A percentile compares a stretch with the other conserved stretches of the same genome.
Conservation (phyloP, 148 eudicot species). For the Rheum nobile region DNA sequence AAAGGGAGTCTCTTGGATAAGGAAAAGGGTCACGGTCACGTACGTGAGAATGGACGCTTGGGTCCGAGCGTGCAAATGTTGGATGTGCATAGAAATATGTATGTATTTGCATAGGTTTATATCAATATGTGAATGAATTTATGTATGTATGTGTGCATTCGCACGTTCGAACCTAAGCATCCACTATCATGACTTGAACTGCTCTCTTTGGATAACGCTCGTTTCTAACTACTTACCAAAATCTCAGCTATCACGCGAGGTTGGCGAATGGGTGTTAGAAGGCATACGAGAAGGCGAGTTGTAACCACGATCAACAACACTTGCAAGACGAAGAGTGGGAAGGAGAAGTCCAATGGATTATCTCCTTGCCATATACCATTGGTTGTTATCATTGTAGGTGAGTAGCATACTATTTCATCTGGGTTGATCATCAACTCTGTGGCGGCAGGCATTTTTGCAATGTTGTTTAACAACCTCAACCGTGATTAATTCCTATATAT, state of each 20-base stretch:
- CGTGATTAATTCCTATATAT: not conserved
- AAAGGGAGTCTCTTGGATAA: no score
- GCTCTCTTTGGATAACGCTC: no score
- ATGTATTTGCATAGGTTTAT: no score
- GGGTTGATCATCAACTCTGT: not conserved
- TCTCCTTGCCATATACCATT: conserved; percentile 21
- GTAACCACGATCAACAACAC: conserved; percentile 4
- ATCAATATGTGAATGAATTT: no score
- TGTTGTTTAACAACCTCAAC: not conserved
- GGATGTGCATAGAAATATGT: no score
- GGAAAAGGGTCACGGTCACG: no score
- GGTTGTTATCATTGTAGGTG: conserved; percentile 4
- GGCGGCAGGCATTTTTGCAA: not conserved
- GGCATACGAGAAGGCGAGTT: conserved; percentile 13
- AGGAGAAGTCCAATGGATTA: conserved; percentile 13
- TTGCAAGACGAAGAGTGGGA: conserved; percentile 18
- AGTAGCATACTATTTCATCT: not conserved
- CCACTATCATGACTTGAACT: no score
- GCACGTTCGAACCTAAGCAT: no score
- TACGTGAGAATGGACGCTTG: no score
- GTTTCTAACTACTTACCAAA: not conserved
- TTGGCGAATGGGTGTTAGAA: conserved; percentile 16
- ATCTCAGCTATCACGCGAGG: conserved; percentile 19
- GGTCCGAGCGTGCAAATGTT: no score
- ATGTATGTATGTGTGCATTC: no score